These are phyloP conservation scores for Sporisorium graminicola DNA, from an alignment of 1,284 basidiomycete species.

Conservation along the genomic window DNA sequence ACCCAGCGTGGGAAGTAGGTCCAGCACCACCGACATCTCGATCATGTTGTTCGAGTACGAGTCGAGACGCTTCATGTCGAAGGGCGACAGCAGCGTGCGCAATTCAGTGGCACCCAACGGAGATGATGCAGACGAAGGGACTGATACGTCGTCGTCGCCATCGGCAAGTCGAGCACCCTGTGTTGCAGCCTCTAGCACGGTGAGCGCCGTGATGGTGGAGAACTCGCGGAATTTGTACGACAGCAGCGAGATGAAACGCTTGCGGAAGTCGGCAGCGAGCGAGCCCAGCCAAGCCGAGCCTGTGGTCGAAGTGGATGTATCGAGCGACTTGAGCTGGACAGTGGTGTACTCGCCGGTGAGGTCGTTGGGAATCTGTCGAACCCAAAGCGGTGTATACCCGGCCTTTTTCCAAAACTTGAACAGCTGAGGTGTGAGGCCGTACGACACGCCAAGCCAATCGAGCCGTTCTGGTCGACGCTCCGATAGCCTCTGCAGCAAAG, in stretches of 20 bases:
- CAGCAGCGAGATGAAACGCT: slow-evolving; percentile 87
- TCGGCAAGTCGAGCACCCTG: slow-evolving; percentile 72
- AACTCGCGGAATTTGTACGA: slow-evolving; percentile 97
- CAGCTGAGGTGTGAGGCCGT: slow-evolving; percentile 89
- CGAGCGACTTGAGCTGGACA: slow-evolving; percentile 81
- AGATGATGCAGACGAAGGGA: slow-evolving; percentile 16
- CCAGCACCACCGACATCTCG: slow-evolving; percentile 95
- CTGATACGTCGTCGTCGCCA: slow-evolving; percentile 15
- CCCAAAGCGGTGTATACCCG: slow-evolving; percentile 90
- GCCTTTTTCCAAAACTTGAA: slow-evolving; percentile 97
- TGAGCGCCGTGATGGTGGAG: slow-evolving; percentile 85
- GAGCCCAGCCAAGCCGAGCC: slow-evolving; percentile 84
- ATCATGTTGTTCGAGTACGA: slow-evolving; percentile 96
- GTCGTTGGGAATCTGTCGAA: slow-evolving; percentile 93
- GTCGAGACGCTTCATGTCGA: slow-evolving; percentile 94
- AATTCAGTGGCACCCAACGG: slow-evolving; percentile 77
- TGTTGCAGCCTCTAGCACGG: slow-evolving; percentile 86
- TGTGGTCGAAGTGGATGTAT: slow-evolving; percentile 64
- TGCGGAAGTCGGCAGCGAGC: slow-evolving; percentile 93
- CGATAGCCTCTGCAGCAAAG: slow-evolving; percentile 88
- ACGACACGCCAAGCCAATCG: slow-evolving; percentile 96
- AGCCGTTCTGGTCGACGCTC: slow-evolving; percentile 90
- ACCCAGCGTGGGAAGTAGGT: slow-evolving; percentile 85
- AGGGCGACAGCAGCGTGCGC: slow-evolving; percentile 82
- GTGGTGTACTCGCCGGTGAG: slow-evolving; percentile 97